A percentile compares a stretch with the other conserved stretches of the same genome.
These are phyloP conservation scores for Pinus albicaulis DNA, from an alignment of 75 land plant genomes.

Conservation along the genomic window DNA sequence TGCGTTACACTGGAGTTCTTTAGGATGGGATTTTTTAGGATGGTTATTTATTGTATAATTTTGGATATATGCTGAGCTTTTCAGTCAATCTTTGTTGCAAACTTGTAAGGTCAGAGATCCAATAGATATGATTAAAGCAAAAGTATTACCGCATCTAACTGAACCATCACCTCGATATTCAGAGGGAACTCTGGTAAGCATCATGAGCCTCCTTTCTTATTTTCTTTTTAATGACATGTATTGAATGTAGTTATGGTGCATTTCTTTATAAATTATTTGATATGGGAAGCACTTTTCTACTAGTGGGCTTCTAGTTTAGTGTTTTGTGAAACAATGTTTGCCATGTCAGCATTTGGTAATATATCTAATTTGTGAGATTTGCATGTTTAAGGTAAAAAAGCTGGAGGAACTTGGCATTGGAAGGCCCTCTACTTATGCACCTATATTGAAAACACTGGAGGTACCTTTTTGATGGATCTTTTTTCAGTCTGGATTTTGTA, in stretches of 20 bases:
- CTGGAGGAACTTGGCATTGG: constrained; percentile 99
- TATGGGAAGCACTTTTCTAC: neutral
- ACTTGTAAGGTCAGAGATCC: constrained; percentile 42
- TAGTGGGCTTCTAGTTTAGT: neutral
- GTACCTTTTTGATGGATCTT: constrained; percentile 23
- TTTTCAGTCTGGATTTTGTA: no score
- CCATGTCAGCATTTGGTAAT: neutral
- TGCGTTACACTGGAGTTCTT: neutral
- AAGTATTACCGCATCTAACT: constrained; percentile 71
- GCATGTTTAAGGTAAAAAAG: constrained; percentile 57
- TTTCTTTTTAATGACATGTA: neutral
- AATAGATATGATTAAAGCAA: constrained; percentile 39
- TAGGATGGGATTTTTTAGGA: constrained; percentile 5
- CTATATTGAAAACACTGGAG: constrained; percentile 82
- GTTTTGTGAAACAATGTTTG: neutral
- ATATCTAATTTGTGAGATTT: neutral
- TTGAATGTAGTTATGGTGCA: constrained; percentile 6
- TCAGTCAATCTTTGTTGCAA: neutral
- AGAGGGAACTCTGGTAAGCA: constrained; percentile 75
- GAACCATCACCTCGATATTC: constrained; percentile 85
- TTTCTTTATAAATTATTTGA: neutral
- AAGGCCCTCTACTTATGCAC: constrained; percentile 99
- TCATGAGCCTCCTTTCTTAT: neutral
- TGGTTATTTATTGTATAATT: constrained; percentile 4
- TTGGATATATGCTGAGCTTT: constrained; percentile 4